These are phyloP conservation scores for Epichloe bromicola DNA, from an alignment of 2,329 filamentous ascomycete genomes.

Conservation along the genomic window DNA sequence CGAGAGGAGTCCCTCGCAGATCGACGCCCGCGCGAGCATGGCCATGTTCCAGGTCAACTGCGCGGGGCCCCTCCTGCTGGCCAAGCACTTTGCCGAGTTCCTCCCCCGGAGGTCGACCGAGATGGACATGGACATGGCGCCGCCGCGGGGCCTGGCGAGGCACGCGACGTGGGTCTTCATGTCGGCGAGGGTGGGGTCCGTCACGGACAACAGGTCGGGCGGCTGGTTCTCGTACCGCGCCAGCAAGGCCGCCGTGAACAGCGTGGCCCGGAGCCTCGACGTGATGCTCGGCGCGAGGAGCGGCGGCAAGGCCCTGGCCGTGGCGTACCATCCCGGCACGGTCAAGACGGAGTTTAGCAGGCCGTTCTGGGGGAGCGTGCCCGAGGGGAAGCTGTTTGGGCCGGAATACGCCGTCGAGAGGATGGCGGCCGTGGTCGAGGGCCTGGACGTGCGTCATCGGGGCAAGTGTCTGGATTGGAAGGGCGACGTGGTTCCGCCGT, in stretches of 20 bases:
- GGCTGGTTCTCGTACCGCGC: conserved; percentile 77
- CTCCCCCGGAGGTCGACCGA: conserved; percentile 45
- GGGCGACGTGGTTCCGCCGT: conserved; percentile 49
- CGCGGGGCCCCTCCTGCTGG: conserved; percentile 59
- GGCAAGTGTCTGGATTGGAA: conserved; percentile 60
- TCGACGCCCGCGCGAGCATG: conserved; percentile 48
- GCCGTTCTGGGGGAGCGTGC: conserved; percentile 56
- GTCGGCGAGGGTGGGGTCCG: conserved; percentile 66
- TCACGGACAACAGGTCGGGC: conserved; percentile 57
- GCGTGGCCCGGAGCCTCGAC: conserved; percentile 59
- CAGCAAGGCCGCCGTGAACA: conserved; percentile 62
- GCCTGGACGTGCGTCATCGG: conserved; percentile 36
- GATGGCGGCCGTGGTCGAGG: conserved; percentile 45
- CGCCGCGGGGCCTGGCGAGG: conserved; percentile 25
- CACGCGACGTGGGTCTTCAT: conserved; percentile 59
- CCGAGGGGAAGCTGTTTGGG: conserved; percentile 49
- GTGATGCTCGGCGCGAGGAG: conserved; percentile 45
- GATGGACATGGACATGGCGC: background rate
- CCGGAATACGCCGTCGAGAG: conserved; percentile 52
- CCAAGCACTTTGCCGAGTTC: conserved; percentile 62
- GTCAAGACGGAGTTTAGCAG: conserved; percentile 62
- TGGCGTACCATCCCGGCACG: conserved; percentile 69
- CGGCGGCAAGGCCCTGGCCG: conserved; percentile 49
- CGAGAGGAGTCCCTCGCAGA: conserved; percentile 53
- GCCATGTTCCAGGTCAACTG: conserved; percentile 62